These are phyloP conservation scores for Ligustrum vulgare DNA, from an alignment of 257 asterid species.

Conservation along the genomic window DNA sequence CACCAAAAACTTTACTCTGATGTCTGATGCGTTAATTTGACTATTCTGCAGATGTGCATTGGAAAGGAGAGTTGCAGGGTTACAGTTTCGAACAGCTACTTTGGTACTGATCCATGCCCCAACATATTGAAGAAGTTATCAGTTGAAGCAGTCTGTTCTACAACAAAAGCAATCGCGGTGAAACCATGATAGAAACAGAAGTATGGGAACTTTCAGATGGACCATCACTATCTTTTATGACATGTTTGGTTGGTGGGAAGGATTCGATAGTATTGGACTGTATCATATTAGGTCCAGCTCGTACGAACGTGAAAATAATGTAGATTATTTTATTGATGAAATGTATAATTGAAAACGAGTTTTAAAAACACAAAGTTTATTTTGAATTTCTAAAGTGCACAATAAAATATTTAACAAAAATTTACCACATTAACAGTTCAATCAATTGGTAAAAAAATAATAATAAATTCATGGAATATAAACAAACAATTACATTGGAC, in stretches of 20 bases:
- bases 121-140: constrained; percentile 47
- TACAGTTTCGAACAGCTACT: constrained; percentile 41
- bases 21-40: background rate
- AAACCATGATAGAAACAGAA: background rate
- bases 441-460: no score
- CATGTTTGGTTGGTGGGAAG: background rate
- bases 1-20: background rate
- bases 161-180: background rate
- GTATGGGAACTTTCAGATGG: background rate
- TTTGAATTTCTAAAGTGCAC: no score
- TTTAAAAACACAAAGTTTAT: no score
- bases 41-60: constrained; percentile 39
- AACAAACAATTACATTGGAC: no score
- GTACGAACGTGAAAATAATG: background rate
- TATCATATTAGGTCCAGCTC: background rate
- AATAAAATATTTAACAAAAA: no score
- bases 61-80: constrained; percentile 55
- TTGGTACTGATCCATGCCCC: constrained; percentile 63
- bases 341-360: no score
- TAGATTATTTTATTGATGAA: no score
- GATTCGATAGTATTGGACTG: background rate
- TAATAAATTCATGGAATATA: no score
- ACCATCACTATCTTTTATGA: background rate
- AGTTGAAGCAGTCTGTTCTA: constrained; percentile 53
- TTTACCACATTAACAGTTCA: no score